Conservation (phyloP, 2,329 filamentous ascomycete species). For the Leptographium lundbergii region DNA sequence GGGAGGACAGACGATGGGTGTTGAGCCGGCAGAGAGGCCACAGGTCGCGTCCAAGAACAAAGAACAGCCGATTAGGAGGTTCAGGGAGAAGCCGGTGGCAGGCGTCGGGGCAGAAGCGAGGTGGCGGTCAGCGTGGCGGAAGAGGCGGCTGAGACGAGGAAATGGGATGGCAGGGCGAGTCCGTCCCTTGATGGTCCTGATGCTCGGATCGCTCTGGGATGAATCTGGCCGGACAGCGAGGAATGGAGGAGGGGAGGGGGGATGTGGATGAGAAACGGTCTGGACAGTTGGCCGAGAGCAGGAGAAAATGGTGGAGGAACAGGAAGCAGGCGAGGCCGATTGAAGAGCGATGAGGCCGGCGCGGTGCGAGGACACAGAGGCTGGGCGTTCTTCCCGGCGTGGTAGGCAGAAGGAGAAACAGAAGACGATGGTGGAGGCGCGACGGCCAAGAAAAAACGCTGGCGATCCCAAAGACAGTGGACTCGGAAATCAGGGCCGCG, state of each 20-base stretch:
- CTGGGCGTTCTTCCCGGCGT: neutral
- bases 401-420: neutral
- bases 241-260: neutral
- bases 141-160: neutral
- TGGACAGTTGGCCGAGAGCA: neutral
- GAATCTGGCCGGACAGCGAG: neutral
- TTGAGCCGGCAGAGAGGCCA: neutral
- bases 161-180: neutral
- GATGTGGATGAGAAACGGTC: neutral
- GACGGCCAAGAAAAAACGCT: neutral
- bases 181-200: neutral
- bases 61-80: neutral
- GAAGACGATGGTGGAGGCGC: neutral
- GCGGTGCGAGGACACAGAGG: neutral
- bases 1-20: neutral
- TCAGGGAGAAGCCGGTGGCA: neutral
- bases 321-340: neutral
- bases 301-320: neutral
- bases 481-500: neutral
- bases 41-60: conserved; percentile 11
- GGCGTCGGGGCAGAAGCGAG: neutral
- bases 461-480: neutral
- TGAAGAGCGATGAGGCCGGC: neutral
- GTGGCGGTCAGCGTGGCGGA: neutral
- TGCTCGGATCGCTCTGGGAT: neutral